Percentiles rank a stretch among this genome's conserved stretches.
Evolutionary conservation across 345 rosid species (phyloP).

Genomic region (Bretschneidera sinensis): DNA sequence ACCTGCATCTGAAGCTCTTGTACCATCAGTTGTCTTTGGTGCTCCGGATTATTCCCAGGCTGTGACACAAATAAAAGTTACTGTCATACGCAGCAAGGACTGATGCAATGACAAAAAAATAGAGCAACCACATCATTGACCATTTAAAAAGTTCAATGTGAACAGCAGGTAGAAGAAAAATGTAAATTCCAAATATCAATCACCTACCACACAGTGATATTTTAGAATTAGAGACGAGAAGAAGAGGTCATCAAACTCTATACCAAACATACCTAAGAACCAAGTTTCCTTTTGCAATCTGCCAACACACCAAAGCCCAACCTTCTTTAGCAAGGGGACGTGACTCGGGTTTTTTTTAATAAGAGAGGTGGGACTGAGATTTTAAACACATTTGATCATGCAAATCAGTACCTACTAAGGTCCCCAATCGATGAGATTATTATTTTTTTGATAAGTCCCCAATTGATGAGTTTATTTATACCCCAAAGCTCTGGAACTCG

Average conservation of each 20-base stretch:
- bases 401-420: background rate
- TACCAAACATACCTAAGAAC: background rate
- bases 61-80: constrained; percentile 28
- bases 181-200: background rate
- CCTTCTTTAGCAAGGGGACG: background rate
- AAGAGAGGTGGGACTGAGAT: background rate
- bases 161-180: background rate
- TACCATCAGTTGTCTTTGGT: constrained; percentile 50
- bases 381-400: background rate
- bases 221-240: too few relatives aligned
- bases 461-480: too few relatives aligned
- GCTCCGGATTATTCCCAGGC: constrained; percentile 49
- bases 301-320: background rate
- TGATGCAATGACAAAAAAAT: too few relatives aligned
- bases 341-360: too few relatives aligned
- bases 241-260: too few relatives aligned
- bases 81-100: background rate
- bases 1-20: constrained; percentile 74
- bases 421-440: too few relatives aligned
- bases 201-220: background rate
- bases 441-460: too few relatives aligned
- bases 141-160: background rate
- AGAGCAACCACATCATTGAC: background rate
- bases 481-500: too few relatives aligned
- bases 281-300: background rate